Percentiles rank a stretch among this genome's conserved stretches.
These are phyloP conservation scores for Calamus simplicifolius DNA, from an alignment of 176 grass and related monocot genomes.

Conservation along the genomic window DNA sequence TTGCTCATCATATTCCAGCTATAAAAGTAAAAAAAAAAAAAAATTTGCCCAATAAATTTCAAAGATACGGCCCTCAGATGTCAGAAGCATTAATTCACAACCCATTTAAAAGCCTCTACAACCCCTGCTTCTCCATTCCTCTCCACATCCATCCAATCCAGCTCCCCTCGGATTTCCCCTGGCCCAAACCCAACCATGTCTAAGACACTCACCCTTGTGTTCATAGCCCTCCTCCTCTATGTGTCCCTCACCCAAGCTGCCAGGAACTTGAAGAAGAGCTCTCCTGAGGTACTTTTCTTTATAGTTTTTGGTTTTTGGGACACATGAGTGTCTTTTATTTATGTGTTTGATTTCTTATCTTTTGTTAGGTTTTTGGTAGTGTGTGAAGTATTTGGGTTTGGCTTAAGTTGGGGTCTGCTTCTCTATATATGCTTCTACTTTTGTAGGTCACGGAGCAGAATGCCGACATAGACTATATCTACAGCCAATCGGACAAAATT, in stretches of 20 bases:
- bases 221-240: conserved; percentile 28
- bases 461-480: conserved; percentile 36
- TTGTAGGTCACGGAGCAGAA: conserved; percentile 21
- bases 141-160: neutral
- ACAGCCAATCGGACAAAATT: conserved; percentile 15
- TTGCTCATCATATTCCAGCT: too few relatives aligned
- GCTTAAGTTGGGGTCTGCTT: neutral
- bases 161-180: too few relatives aligned
- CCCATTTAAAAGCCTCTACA: neutral
- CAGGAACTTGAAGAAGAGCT: neutral
- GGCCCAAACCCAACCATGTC: conserved; percentile 1
- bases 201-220: conserved; percentile 9
- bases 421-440: neutral
- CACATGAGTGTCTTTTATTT: too few relatives aligned
- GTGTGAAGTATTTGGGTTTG: too few relatives aligned
- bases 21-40: too few relatives aligned
- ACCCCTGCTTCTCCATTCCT: neutral
- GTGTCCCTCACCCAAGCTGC: conserved; percentile 17
- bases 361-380: too few relatives aligned
- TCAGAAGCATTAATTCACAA: too few relatives aligned
- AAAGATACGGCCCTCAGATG: too few relatives aligned
- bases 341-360: too few relatives aligned
- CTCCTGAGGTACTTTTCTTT: conserved; percentile 14
- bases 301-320: too few relatives aligned
- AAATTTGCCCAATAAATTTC: too few relatives aligned